Evolutionary conservation across 139 green algal genomes (phyloP).

Genomic region (Astrephomene gubernaculifera): DNA sequence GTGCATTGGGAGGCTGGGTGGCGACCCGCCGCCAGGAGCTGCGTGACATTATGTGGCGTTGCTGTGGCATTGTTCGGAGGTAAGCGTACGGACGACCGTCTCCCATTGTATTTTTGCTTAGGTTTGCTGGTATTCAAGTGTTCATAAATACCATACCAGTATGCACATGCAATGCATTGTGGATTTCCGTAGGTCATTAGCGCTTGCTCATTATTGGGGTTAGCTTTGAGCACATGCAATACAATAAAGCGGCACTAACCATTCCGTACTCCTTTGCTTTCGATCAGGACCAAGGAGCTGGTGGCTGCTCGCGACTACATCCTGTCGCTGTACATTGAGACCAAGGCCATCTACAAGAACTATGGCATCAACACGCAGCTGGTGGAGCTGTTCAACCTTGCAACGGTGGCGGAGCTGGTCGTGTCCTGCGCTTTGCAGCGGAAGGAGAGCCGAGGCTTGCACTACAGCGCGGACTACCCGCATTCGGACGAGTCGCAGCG

Average conservation of each 20-base stretch:
- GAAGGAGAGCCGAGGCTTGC: slow-evolving; percentile 85
- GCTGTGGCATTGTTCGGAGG: slow-evolving; percentile 89
- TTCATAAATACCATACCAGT: too few species aligned
- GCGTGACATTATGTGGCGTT: slow-evolving; percentile 88
- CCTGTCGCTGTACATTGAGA: slow-evolving; percentile 71
- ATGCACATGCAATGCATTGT: too few species aligned
- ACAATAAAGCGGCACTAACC: too few species aligned
- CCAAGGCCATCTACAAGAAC: slow-evolving; percentile 61
- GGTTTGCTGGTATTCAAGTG: too few species aligned
- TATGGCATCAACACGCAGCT: slow-evolving; percentile 75
- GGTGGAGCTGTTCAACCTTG: slow-evolving; percentile 92
- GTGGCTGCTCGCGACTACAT: slow-evolving; percentile 61
- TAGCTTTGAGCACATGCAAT: too few species aligned
- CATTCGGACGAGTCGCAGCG: slow-evolving; percentile 48
- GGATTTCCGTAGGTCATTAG: too few species aligned
- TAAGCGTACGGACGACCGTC: neutral
- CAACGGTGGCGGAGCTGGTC: slow-evolving; percentile 87
- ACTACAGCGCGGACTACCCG: slow-evolving; percentile 86
- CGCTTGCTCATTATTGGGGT: too few species aligned
- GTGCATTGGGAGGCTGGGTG: slow-evolving; percentile 40
- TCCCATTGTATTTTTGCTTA: too few species aligned
- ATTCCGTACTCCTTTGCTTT: too few species aligned
- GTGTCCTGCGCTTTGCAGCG: slow-evolving; percentile 85
- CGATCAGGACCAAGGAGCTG: slow-evolving; percentile 70
- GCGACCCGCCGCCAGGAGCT: slow-evolving; percentile 70